Evolutionary conservation across 345 rosid genomes (phyloP), one percentile per base, ranked within the genome.

Genomic region (Erysimum cheiranthoides): DNA sequence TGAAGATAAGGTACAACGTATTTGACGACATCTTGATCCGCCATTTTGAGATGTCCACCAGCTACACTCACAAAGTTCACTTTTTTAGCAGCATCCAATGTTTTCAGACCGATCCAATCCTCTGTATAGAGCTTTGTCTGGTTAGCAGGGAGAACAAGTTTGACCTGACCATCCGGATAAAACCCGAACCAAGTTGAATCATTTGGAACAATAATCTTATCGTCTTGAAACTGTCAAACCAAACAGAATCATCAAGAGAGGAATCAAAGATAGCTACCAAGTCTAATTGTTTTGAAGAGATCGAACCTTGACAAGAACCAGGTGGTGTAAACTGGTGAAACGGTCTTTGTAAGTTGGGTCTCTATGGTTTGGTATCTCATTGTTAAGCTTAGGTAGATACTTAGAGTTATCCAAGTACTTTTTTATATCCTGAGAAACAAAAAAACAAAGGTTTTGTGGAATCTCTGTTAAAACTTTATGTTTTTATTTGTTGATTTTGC

Each of bases 141-240:
- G 68, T 88, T 72, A 52, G 83, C 85, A 43, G 83, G 68, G 71
- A 82, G 31, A 73, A 92, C 73, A 8, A 89, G 90, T 51, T 79
- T 27, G 79, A 84, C 83, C 14, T 80, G 88, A 8, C 99, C 99
- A 57, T 95, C 88, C 1, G 90, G 91, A 50, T 89, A 95, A 78
- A 84, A 92, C 42, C 97, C 97, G 7, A 95, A 92, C 99, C 93
- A 95, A 49, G 97, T 74, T 21, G 96, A 90, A 67, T 92, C 96
- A 82, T 75, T 87, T 3, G 99, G 99, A 68, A 95, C 84, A 80
- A 95, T 78, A 71, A 95, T 87, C 0, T 34, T 87, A 75, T 95
- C 99, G 4, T 86, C 67, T 75, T 89, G 70, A 58, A 84, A 89
- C 99, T 95, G 87, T 83, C 35, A 63, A 45, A 68, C 5, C 27